Evolutionary conservation across 768 basidiomycete species (phyloP), one percentile per base, ranked within the genome.

Genomic region (Wakefieldia striispora): DNA sequence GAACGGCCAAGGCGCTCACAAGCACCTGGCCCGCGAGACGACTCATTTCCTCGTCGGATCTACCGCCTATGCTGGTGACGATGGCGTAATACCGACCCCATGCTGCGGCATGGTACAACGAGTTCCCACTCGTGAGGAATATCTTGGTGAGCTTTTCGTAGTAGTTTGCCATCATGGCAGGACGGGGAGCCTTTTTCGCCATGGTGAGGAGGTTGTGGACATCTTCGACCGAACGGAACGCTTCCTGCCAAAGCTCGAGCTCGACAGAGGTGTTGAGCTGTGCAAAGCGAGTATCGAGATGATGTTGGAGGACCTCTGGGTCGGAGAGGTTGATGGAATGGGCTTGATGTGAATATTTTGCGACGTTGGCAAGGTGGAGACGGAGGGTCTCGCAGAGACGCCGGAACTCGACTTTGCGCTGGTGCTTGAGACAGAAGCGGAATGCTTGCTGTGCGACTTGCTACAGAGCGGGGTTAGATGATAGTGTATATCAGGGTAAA

Each of bases 231-330:
- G 92, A 93, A 52, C 95, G 88, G 81, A 97, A 99, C 10, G 93
- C 95, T 63, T 97, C 95, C 64, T 97, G 95, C 95, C 95, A 99
- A 23, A 99, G 79, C 71, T 99, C 95, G 55, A 99, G 85, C 68
- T 98, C 94, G 58, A 98, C 94, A 1, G 94, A 94, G 17, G 93
- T 90, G 62, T 94, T 93, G 54, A 98, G 82, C 74, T 98, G 95
- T 23, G 91, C 89, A 67, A 99, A 98, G 48, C 95, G 91, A 16
- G 93, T 95, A 66, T 97, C 95, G 52, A 98, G 87, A 69, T 97
- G 91, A 59, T 91, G 91, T 63, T 95, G 89, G 43, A 97, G 85
- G 8, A 87, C 95, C 60, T 97, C 95, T 12, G 93, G 80, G 66
- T 98, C 95, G 49, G 91, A 86, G 34, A 98, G 84, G 72, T 97